Percentiles rank a stretch among this genome's conserved stretches.
phyloP scores from a whole-genome alignment of 192 early-diverging fungal genomes.

The Backusella circina region DNA sequence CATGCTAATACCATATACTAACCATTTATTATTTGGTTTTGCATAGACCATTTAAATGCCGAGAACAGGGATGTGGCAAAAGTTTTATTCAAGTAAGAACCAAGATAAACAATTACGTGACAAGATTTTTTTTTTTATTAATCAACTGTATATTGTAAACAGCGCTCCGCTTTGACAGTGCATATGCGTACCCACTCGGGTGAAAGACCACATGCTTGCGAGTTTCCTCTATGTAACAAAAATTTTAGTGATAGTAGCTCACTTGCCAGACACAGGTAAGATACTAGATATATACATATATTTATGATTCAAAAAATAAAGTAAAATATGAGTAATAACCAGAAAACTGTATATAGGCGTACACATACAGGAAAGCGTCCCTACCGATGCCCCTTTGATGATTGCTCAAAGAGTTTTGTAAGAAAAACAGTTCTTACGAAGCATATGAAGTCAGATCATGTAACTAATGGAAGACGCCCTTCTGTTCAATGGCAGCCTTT shows the following conservation, averaged over 20 bases:
- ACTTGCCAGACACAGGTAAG: conserved; percentile 65
- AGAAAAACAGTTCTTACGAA: conserved; percentile 53
- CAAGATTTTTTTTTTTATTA: neutral
- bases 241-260: conserved; percentile 75
- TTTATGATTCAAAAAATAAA: neutral
- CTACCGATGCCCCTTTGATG: conserved; percentile 35
- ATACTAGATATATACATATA: neutral
- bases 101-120: conserved; percentile 46
- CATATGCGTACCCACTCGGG: conserved; percentile 76
- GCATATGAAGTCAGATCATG: conserved; percentile 37
- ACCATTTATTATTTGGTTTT: neutral
- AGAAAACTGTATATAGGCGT: conserved; percentile 14
- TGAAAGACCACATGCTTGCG: conserved; percentile 66
- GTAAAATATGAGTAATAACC: neutral
- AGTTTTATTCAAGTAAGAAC: conserved; percentile 68
- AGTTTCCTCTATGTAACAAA: conserved; percentile 66
- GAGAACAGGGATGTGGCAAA: conserved; percentile 65
- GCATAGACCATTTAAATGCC: conserved; percentile 63
- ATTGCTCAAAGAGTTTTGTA: conserved; percentile 42
- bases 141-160: neutral
- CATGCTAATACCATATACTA: neutral
- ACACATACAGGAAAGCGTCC: conserved; percentile 38
- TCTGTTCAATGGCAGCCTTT: conserved; percentile 33
- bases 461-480: conserved; percentile 22
- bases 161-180: conserved; percentile 78